These are phyloP conservation scores for Cordyceps militaris DNA, from an alignment of 2,329 filamentous ascomycete genomes.

Conservation along the genomic window DNA sequence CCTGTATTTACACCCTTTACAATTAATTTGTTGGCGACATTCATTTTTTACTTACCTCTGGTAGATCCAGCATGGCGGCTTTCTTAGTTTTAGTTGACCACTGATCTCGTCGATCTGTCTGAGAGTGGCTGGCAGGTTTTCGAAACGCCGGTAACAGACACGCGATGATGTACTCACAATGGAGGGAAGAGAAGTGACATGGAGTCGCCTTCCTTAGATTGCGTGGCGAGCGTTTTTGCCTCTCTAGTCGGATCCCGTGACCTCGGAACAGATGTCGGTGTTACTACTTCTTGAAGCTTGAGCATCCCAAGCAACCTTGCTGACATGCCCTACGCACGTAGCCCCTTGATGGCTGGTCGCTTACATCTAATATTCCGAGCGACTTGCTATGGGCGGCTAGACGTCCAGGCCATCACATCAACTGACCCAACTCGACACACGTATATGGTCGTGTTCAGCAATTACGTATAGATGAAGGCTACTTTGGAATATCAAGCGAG, in stretches of 20 bases:
- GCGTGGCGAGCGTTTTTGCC: background rate
- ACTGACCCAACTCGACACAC: background rate
- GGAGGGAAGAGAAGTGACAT: background rate
- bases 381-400: background rate
- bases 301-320: background rate
- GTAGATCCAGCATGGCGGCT: no score
- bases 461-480: background rate
- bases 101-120: no score
- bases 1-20: no score
- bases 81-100: no score
- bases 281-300: background rate
- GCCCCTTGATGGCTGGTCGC: background rate
- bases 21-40: no score
- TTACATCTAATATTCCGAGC: background rate
- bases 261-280: background rate
- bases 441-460: background rate
- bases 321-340: background rate
- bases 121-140: no score
- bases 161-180: background rate
- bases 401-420: background rate
- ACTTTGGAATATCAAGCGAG: background rate
- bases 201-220: background rate
- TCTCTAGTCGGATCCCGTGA: background rate
- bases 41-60: no score
- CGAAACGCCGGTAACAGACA: background rate